Evolutionary conservation across 129 eudicot genomes (phyloP), one percentile per base, ranked within the genome.

Genomic region (Gnaphalium uliginosum): DNA sequence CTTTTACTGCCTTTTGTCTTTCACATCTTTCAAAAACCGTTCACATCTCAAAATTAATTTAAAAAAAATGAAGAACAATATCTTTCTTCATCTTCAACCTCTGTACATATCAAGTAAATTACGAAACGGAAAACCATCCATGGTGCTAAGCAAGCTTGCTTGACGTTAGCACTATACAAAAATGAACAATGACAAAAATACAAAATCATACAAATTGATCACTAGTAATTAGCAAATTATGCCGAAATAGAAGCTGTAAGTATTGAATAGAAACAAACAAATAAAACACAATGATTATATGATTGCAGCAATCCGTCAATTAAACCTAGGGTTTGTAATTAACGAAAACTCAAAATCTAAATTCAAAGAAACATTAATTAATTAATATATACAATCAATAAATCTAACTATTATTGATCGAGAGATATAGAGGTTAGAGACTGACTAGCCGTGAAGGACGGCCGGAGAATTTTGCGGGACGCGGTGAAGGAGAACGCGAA

Each of bases 401-500:
- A 50, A 72, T 15, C 4, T 32, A 43, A 69, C 46, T 19, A 59
- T 41, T 18, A 29, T 3, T 13, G 25, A 22, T 0, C 19, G 76
- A 66, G 81, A 68, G 66, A 69, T 46, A 69, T 84, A 69, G 82
- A 66, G 76, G 85, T 90, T 84, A 69, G 82, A 66, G 76, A 86
- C 91, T 74, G 15, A 93, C 98, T 56, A 74, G 83, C 82, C 76
- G 71, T 87, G 86, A 70, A 93, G 96, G 22, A 56, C 39, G 26
- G 97, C 93, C 0, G 93, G 93, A 29, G 85, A 87, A 60, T 83
- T 81, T 7, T 66, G 66, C 46, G 98, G 98, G 59, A 88, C 48
- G 35, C 98, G 97, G 14, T 79, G 83, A 65, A 93, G 79, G n/a
- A 93, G 92, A 19, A 80, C 87, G 6, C 86, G 81, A 80, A 93